Conservation (phyloP, 2,329 filamentous ascomycete genomes). For the Cadophora gregata region DNA sequence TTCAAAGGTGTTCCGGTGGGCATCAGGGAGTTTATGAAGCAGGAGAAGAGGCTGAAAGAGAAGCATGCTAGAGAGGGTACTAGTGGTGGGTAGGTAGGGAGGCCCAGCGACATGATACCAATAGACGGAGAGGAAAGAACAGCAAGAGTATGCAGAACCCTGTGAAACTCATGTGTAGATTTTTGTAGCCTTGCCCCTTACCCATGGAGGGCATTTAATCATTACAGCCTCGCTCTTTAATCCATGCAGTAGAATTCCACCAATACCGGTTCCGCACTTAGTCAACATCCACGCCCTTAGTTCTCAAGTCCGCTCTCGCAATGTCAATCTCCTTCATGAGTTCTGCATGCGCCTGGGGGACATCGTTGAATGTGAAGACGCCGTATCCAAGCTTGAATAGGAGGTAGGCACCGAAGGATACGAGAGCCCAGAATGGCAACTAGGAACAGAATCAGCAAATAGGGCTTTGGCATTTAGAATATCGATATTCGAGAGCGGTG, state of each 20-base stretch:
- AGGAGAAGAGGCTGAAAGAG: conserved; percentile 86
- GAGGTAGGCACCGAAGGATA: conserved; percentile 90
- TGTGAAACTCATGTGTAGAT: not conserved
- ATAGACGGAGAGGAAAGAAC: conserved; percentile 4
- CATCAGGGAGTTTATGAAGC: conserved; percentile 96
- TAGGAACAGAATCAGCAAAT: conserved; percentile 47
- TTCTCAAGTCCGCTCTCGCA: conserved; percentile 75
- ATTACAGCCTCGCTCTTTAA: conserved; percentile 10
- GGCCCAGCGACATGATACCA: conserved; percentile 13
- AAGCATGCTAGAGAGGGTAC: conserved; percentile 65
- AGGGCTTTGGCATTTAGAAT: not conserved
- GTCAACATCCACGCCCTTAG: conserved; percentile 69
- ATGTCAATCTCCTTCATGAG: conserved; percentile 83
- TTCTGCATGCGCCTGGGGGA: conserved; percentile 87
- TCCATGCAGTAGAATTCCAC: not conserved
- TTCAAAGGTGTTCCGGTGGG: conserved; percentile 87
- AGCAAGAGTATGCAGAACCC: not conserved
- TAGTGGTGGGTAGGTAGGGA: conserved; percentile 21
- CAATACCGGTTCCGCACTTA: conserved; percentile 24
- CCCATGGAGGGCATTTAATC: conserved; percentile 3
- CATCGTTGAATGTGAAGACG: conserved; percentile 95
- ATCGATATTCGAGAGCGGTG: conserved; percentile 7
- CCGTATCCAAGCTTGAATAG: conserved; percentile 91
- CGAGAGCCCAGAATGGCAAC: conserved; percentile 92
- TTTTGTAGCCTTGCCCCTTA: not conserved